Conservation (phyloP, 2,329 filamentous ascomycete species). For the Pseudofabraea citricarpa region DNA sequence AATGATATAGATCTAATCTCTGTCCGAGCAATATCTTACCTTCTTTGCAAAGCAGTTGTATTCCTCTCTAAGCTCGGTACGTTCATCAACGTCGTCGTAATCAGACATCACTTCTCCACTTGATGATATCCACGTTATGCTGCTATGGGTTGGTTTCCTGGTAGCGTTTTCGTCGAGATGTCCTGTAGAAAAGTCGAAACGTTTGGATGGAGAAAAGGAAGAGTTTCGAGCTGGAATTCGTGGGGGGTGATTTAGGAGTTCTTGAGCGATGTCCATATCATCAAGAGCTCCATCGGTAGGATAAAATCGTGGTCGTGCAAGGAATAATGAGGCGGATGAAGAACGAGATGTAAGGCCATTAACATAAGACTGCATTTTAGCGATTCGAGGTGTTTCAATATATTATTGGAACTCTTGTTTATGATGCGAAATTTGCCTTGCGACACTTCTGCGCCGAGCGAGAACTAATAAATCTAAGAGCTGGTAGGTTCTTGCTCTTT, state of each 20-base stretch:
- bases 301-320: slow-evolving; percentile 7
- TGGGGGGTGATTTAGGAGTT: slow-evolving; percentile 15
- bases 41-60: slow-evolving; percentile 58
- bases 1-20: neutral
- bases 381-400: too few species aligned
- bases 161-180: slow-evolving; percentile 2
- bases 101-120: slow-evolving; percentile 45
- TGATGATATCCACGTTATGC: slow-evolving; percentile 54
- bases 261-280: slow-evolving; percentile 20
- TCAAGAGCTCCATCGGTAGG: slow-evolving; percentile 8
- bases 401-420: too few species aligned
- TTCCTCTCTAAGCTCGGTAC: slow-evolving; percentile 45
- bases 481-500: too few species aligned
- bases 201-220: slow-evolving; percentile 5
- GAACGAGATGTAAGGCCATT: slow-evolving; percentile 22
- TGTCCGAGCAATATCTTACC: too few species aligned
- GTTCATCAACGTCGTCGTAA: slow-evolving; percentile 43
- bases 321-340: slow-evolving; percentile 21
- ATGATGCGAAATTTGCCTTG: too few species aligned
- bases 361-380: slow-evolving; percentile 28
- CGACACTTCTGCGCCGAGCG: neutral
- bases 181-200: neutral
- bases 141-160: slow-evolving; percentile 24
- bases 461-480: too few species aligned
- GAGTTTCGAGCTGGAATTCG: slow-evolving; percentile 14